Base-by-base conservation (phyloP, 352 stramenopile species). In the Plasmopara viticola region DNA sequence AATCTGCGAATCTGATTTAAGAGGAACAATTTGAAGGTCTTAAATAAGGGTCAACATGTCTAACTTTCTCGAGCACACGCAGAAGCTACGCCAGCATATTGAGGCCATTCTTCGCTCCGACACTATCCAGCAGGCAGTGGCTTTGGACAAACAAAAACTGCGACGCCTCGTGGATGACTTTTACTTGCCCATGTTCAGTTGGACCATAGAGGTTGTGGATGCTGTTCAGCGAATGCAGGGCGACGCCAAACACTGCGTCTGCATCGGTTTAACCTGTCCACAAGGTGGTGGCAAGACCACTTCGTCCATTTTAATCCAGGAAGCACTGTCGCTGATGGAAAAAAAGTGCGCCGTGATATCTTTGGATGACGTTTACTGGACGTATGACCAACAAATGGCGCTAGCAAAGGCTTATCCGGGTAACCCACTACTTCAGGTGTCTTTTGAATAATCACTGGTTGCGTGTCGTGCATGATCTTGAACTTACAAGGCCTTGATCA, bases 251-350 rank as follows among this genome's bases (percentile, higher is more conserved):
- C 62, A 58, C 25, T 86, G 79, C 29, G 70, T 91, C n/a, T 72
- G 76, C 51, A 68, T 94, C 20, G 84, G 84, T 2, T 54, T 94
- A 15, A 94, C 79, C 53, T 90, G 81, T 58, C 81, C 87, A 42
- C 84, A 94, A 66, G 85, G 85, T 9, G 78, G 83, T 7, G 85
- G 85, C 17, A 95, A 94, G 57, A 95, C 85, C 8, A 95, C 85
- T 15, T 65, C 74, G n/a, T 81, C 69, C n/a, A 64, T 68, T 35
- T 75, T 87, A 45, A 68, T 95, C 25, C 66, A 89, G 54, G 62
- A 86, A 44, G 68, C 82, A 45, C 48, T 94, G 17, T 37, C 57
- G 25, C 41, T 72, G 17, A 62, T 62, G 28, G 83, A 83, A 14
- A 84, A 74, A 45, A 68, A 62, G 10, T 91, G 83, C 46, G 85